Conservation (phyloP, 2,329 filamentous ascomycete genomes). For the Colletotrichum sp. region DNA sequence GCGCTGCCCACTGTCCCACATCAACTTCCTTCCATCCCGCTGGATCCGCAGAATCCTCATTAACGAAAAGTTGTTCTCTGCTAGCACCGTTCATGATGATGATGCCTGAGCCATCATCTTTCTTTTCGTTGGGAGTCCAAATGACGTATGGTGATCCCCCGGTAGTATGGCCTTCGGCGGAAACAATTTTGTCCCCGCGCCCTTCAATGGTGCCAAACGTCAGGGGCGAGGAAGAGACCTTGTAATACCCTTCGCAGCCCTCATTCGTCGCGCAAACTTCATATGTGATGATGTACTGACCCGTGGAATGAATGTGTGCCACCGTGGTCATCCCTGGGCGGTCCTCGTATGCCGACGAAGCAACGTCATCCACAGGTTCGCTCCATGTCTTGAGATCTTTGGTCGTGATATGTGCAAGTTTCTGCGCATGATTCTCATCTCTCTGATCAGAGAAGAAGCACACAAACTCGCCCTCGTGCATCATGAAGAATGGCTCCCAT, state of each 20-base stretch:
- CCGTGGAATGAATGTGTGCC: neutral
- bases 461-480: slow-evolving; percentile 63
- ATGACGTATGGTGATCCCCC: neutral
- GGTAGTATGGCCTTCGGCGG: neutral
- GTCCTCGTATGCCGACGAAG: neutral
- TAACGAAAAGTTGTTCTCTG: neutral
- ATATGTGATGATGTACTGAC: neutral
- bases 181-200: neutral
- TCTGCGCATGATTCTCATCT: slow-evolving; percentile 70
- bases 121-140: neutral
- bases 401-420: slow-evolving; percentile 68
- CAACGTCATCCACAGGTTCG: slow-evolving; percentile 43
- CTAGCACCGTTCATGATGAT: neutral
- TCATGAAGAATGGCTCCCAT: slow-evolving; percentile 71
- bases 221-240: neutral
- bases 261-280: neutral
- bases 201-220: neutral
- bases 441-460: slow-evolving; percentile 76
- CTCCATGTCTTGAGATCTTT: slow-evolving; percentile 67
- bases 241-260: neutral
- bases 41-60: neutral
- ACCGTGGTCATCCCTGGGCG: slow-evolving; percentile 28
- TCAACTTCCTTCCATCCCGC: neutral
- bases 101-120: neutral
- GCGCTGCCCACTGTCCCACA: neutral